A percentile compares a stretch with the other conserved stretches of the same genome.
Conservation (phyloP, 306 rosid species). For the Crotalaria pallida region DNA sequence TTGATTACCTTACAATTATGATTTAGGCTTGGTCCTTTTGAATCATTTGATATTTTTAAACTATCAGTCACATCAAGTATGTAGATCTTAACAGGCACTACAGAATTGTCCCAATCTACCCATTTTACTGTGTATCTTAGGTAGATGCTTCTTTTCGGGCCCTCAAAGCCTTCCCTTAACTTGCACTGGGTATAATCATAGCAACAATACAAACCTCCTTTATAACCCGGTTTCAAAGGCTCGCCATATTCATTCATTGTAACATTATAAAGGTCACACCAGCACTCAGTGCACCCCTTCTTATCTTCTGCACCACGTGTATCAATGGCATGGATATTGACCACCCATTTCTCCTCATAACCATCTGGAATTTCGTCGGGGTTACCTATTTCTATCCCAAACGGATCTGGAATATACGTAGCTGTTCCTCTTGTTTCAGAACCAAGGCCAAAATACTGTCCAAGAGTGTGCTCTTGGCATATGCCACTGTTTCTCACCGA, state of each 20-base stretch:
- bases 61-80: slow-evolving; percentile 65
- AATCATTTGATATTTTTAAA: slow-evolving; percentile 11
- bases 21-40: background rate
- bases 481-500: slow-evolving; percentile 43
- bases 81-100: slow-evolving; percentile 64
- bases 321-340: slow-evolving; percentile 76
- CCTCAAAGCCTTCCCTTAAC: slow-evolving; percentile 40
- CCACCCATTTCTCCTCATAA: slow-evolving; percentile 63
- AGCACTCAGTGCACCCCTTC: slow-evolving; percentile 63
- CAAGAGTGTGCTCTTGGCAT: slow-evolving; percentile 27
- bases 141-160: slow-evolving; percentile 49
- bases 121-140: slow-evolving; percentile 64
- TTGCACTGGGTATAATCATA: slow-evolving; percentile 50
- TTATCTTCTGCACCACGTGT: slow-evolving; percentile 53
- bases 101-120: slow-evolving; percentile 60
- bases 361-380: slow-evolving; percentile 50
- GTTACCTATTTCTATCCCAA: slow-evolving; percentile 62
- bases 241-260: slow-evolving; percentile 29
- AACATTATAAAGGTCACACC: slow-evolving; percentile 63
- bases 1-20: slow-evolving; percentile 55
- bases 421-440: slow-evolving; percentile 58
- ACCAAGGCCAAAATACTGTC: slow-evolving; percentile 69
- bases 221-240: slow-evolving; percentile 37
- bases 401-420: slow-evolving; percentile 56
- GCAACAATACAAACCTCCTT: slow-evolving; percentile 63